Evolutionary conservation across 1,284 basidiomycete species (phyloP).

Genomic region (Mycena citricolor): DNA sequence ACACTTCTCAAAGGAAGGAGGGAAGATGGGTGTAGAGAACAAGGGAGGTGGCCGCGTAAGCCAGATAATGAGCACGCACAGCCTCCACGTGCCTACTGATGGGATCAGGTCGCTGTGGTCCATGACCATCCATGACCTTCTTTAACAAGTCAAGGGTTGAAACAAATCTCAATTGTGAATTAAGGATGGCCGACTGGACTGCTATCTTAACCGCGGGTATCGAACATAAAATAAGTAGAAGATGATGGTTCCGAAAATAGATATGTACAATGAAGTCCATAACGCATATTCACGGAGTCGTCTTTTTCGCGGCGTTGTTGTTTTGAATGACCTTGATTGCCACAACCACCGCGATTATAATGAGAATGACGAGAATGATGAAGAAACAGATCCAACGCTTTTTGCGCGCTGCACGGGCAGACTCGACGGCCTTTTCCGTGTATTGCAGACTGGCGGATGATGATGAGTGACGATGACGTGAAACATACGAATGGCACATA

Average conservation of each 20-base stretch:
- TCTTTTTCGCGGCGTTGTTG: slow-evolving; percentile 35
- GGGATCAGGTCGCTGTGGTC: too few species aligned
- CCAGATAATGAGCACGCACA: too few species aligned
- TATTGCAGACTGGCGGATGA: slow-evolving; percentile 67
- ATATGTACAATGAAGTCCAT: slow-evolving; percentile 13
- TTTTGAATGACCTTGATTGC: slow-evolving; percentile 51
- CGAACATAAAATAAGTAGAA: too few species aligned
- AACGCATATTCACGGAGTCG: too few species aligned
- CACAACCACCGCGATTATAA: slow-evolving; percentile 63
- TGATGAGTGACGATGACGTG: slow-evolving; percentile 15
- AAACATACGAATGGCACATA: slow-evolving; percentile 39
- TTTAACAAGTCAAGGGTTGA: too few species aligned
- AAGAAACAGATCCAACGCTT: slow-evolving; percentile 94
- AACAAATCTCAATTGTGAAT: too few species aligned
- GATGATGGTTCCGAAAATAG: slow-evolving; percentile 14
- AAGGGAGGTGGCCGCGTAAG: slow-evolving; percentile 8
- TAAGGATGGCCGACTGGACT: too few species aligned
- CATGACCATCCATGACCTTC: too few species aligned
- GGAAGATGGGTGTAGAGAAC: slow-evolving; percentile 16
- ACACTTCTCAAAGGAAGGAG: slow-evolving; percentile 2
- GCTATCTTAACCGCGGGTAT: too few species aligned
- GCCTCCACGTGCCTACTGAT: too few species aligned
- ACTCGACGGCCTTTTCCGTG: slow-evolving; percentile 83
- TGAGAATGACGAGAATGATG: slow-evolving; percentile 62
- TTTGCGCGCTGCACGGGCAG: slow-evolving; percentile 86